A percentile compares a stretch with the other conserved stretches of the same genome.
phyloP scores from a whole-genome alignment of 495 filamentous ascomycete species.

The Mytilinidion resinicola region DNA sequence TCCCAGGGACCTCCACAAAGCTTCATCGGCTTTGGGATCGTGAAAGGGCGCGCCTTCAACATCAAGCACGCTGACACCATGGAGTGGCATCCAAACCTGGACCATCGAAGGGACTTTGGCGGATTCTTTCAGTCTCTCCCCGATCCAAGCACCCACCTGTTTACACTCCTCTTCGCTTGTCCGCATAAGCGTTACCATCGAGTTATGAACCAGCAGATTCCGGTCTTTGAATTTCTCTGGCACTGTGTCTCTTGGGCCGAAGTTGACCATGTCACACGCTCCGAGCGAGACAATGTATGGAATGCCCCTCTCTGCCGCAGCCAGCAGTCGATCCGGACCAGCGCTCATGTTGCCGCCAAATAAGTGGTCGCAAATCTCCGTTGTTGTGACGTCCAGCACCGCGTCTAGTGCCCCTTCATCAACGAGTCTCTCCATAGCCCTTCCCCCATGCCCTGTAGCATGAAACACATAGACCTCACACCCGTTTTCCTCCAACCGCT shows the following conservation, averaged over 20 bases:
- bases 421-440: constrained; percentile 60
- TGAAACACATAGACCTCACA: constrained; percentile 63
- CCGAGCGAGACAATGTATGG: constrained; percentile 59
- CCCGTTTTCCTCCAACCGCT: constrained; percentile 37
- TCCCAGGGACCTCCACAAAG: constrained; percentile 30
- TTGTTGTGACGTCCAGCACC: constrained; percentile 63
- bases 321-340: constrained; percentile 47
- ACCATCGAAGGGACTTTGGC: constrained; percentile 36
- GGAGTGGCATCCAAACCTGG: constrained; percentile 51
- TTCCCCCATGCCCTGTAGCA: constrained; percentile 60
- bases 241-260: constrained; percentile 50
- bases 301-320: constrained; percentile 48
- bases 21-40: constrained; percentile 42
- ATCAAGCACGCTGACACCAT: constrained; percentile 40
- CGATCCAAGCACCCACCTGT: constrained; percentile 48
- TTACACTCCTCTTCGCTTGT: constrained; percentile 50
- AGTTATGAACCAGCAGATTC: constrained; percentile 57
- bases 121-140: constrained; percentile 41
- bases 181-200: constrained; percentile 58
- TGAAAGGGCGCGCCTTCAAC: constrained; percentile 38
- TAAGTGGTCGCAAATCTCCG: constrained; percentile 57
- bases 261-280: constrained; percentile 65
- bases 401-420: constrained; percentile 50
- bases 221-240: constrained; percentile 44
- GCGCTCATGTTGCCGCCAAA: constrained; percentile 57